phyloP scores from a whole-genome alignment of 257 asterid species.

The Gentiana dahurica region DNA sequence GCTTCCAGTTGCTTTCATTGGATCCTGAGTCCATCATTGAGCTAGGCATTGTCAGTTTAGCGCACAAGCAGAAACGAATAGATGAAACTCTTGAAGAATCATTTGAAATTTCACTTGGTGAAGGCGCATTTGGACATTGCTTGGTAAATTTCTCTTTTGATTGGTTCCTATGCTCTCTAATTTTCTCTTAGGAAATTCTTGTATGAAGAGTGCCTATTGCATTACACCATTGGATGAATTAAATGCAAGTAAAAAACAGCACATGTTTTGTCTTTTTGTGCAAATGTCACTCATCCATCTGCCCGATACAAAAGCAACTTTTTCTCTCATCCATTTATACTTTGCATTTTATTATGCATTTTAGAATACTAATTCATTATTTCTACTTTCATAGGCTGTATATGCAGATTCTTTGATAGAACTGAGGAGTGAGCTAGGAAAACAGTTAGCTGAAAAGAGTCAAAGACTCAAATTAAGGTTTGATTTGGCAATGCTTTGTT shows the following conservation, averaged over 20 bases:
- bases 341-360: not conserved
- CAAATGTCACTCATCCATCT: not conserved
- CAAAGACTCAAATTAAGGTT: conserved; percentile 62
- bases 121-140: conserved; percentile 65
- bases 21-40: conserved; percentile 50
- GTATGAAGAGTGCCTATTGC: not conserved
- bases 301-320: not conserved
- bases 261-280: not conserved
- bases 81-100: conserved; percentile 54
- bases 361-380: not conserved
- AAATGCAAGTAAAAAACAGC: too few relatives aligned
- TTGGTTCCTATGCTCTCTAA: conserved; percentile 10
- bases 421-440: conserved; percentile 88
- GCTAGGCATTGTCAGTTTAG: conserved; percentile 59
- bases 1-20: conserved; percentile 57
- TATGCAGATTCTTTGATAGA: conserved; percentile 60
- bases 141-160: conserved; percentile 36
- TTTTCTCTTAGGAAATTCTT: conserved; percentile 3
- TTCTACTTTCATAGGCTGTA: conserved; percentile 42
- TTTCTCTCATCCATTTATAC: not conserved
- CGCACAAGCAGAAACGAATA: conserved; percentile 49
- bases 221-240: not conserved
- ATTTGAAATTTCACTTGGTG: conserved; percentile 63
- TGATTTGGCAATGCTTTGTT: conserved; percentile 9
- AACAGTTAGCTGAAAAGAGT: conserved; percentile 77